A percentile compares a stretch with the other conserved stretches of the same genome.
These are phyloP conservation scores for Euphorbia corollata DNA, from an alignment of 441 rosid species.

Conservation along the genomic window DNA sequence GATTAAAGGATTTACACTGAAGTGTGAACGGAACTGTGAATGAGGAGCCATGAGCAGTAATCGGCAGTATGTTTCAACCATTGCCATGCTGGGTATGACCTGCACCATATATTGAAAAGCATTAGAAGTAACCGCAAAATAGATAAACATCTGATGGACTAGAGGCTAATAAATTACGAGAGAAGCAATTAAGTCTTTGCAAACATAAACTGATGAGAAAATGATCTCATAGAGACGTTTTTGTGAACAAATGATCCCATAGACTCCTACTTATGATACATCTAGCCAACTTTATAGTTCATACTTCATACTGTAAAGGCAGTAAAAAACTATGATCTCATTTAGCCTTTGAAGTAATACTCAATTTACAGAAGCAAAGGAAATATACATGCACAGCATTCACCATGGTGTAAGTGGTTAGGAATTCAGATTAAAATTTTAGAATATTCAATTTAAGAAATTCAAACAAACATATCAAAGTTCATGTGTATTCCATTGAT, in stretches of 20 bases:
- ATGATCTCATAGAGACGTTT: too few relatives aligned
- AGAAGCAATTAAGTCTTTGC: slow-evolving; percentile 12
- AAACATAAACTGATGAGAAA: background rate
- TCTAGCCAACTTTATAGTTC: too few relatives aligned
- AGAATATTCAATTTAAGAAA: background rate
- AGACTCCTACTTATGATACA: background rate
- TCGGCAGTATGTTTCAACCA: slow-evolving; percentile 96
- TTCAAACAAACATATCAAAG: background rate
- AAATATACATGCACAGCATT: background rate
- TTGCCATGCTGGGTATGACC: slow-evolving; percentile 96
- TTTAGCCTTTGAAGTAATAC: background rate
- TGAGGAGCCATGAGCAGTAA: slow-evolving; percentile 86
- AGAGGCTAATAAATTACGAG: background rate
- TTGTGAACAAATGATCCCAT: background rate
- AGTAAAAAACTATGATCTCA: background rate
- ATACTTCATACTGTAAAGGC: background rate
- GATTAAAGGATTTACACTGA: slow-evolving; percentile 50
- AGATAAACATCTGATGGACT: slow-evolving; percentile 1
- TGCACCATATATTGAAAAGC: slow-evolving; percentile 33
- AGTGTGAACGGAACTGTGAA: slow-evolving; percentile 81
- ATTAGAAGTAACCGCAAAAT: slow-evolving; percentile 16
- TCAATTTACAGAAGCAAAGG: background rate
- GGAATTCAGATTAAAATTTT: background rate
- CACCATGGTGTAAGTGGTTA: background rate
- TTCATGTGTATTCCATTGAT: background rate